Percentiles rank a stretch among this genome's conserved stretches.
These are phyloP conservation scores for Aspergillus indologenus DNA, from an alignment of 495 filamentous ascomycete species.

Conservation along the genomic window DNA sequence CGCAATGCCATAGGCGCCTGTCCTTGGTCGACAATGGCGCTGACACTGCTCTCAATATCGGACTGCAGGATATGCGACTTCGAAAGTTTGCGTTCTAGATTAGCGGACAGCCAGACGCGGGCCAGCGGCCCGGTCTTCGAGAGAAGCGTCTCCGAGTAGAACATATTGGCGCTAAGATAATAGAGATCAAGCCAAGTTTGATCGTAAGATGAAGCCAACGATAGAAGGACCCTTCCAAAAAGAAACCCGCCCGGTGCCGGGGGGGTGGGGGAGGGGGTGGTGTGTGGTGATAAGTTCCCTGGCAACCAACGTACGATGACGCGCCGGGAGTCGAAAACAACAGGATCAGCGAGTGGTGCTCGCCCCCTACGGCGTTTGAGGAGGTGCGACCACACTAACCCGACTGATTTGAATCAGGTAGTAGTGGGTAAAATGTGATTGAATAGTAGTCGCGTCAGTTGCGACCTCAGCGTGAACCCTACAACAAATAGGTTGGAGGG, in stretches of 20 bases:
- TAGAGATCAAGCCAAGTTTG: conserved; percentile 11
- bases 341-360: conserved; percentile 23
- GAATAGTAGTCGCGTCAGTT: conserved; percentile 3
- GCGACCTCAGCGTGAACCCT: conserved; percentile 12
- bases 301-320: conserved; percentile 30
- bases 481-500: conserved; percentile 12
- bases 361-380: conserved; percentile 4
- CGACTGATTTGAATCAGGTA: background rate
- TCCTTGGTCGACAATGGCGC: conserved; percentile 88
- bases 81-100: conserved; percentile 93
- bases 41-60: conserved; percentile 88
- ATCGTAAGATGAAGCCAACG: background rate
- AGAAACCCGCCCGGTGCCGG: conserved; percentile 39
- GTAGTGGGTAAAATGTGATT: background rate
- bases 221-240: conserved; percentile 16
- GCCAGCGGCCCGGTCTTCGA: conserved; percentile 96
- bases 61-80: conserved; percentile 92
- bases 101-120: conserved; percentile 96
- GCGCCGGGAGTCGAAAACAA: conserved; percentile 40
- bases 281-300: conserved; percentile 23
- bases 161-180: conserved; percentile 60
- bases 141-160: conserved; percentile 94
- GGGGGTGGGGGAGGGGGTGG: conserved; percentile 38
- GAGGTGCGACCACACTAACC: conserved; percentile 7
- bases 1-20: conserved; percentile 94